These are phyloP conservation scores for Alternaria conjuncta DNA, from an alignment of 2,329 filamentous ascomycete species.

Conservation along the genomic window DNA sequence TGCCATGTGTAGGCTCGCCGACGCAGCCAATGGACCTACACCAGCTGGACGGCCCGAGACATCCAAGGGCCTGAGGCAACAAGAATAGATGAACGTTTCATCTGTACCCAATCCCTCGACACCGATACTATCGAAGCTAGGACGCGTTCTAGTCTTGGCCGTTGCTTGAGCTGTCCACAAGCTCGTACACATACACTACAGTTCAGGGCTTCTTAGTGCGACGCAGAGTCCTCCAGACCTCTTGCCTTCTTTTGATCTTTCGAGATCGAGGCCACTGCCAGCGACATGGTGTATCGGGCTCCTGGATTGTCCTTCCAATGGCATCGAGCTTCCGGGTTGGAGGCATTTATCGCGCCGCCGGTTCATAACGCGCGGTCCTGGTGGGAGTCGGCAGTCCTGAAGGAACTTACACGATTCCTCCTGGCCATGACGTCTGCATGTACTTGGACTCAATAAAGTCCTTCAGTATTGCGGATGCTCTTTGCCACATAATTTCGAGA, in stretches of 20 bases:
- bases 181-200: neutral
- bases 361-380: neutral
- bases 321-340: neutral
- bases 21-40: neutral
- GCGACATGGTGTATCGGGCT: neutral
- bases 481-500: slow-evolving; percentile 8
- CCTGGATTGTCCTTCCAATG: neutral
- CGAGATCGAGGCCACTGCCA: neutral
- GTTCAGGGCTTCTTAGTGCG: neutral
- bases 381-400: neutral
- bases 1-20: neutral
- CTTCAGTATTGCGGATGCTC: slow-evolving; percentile 2
- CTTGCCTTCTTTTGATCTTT: neutral
- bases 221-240: neutral
- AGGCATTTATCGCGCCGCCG: neutral
- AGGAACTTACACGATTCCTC: neutral
- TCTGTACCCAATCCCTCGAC: neutral
- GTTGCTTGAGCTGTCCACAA: neutral
- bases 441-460: slow-evolving; percentile 15
- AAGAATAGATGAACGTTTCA: neutral
- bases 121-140: neutral
- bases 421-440: neutral
- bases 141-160: neutral
- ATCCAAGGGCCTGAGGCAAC: neutral
- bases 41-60: neutral